Evolutionary conservation across 2,329 filamentous ascomycete species (phyloP), one percentile per base, ranked within the genome.

Genomic region (Beauveria scarabaeidicola): DNA sequence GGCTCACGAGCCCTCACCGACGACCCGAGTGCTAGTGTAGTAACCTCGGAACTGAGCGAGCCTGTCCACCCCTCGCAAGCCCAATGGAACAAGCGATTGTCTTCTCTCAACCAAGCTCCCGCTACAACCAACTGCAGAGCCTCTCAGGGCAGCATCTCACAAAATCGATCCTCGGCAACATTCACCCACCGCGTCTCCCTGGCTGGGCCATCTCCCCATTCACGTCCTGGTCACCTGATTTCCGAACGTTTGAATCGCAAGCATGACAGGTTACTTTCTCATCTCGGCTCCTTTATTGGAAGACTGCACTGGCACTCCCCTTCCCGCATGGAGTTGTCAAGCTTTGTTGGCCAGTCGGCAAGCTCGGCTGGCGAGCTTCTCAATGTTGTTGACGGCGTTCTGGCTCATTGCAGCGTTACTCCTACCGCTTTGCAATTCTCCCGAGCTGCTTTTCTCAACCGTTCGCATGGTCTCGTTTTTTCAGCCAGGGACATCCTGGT

Each of bases 251-350:
- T 97, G 52, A 88, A 85, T 67, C 79, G 82, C 53, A 89, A 86
- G 54, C 91, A 97, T 74, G 92, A 97, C 74, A 84, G 84, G 8
- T 96, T 97, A 68, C 77, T 99, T 57, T 94, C 92, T 7, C 89
- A 92, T 69, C 83, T 99, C 55, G 93, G 90, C 54, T 95, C 91
- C 5, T 96, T 97, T 71, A 93, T 97, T 70, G 94, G 94, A 17
- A 81, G 85, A 41, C 81, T 97, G 59, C 91, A 97, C 72, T 79
- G 97, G 62, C 91, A 97, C 70, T 94, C 92, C n/a, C 88, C 94
- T 63, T 94, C 91, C 8, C 88, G 91, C 9, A 84, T 88, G 1
- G 91, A 96, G 70, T 80, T 97, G 52, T 85, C 91, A 36, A 76
- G 86, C 11, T 91, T 90, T 17, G 93, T 95, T 52, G 87, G 90